Percentiles rank a stretch among this genome's conserved stretches.
Conservation (phyloP, 2,329 filamentous ascomycete species). For the Aureobasidium musti region DNA sequence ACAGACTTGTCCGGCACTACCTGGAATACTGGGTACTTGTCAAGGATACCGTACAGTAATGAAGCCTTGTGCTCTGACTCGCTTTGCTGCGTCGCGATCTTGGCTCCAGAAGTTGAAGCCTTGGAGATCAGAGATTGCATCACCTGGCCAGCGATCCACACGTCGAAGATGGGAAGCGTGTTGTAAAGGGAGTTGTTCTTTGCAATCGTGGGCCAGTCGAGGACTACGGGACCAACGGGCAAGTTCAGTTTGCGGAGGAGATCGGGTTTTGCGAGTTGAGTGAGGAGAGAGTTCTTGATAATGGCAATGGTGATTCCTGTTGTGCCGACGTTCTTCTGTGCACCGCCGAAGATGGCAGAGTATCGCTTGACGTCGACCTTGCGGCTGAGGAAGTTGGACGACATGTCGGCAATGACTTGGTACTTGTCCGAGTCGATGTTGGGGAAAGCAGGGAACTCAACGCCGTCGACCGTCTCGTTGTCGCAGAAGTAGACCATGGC, state of each 20-base stretch:
- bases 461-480: constrained; percentile 92
- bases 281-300: constrained; percentile 76
- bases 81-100: constrained; percentile 74
- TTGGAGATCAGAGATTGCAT: constrained; percentile 70
- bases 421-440: constrained; percentile 61
- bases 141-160: constrained; percentile 88
- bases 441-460: constrained; percentile 81
- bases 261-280: constrained; percentile 64
- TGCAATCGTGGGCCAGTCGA: constrained; percentile 80
- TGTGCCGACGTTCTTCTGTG: constrained; percentile 90
- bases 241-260: constrained; percentile 73
- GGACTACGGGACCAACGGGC: constrained; percentile 74
- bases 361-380: constrained; percentile 76
- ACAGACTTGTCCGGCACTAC: constrained; percentile 74
- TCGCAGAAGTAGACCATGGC: constrained; percentile 86
- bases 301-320: constrained; percentile 86
- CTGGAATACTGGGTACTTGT: constrained; percentile 72
- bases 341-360: constrained; percentile 82
- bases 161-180: constrained; percentile 91
- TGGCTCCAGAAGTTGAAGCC: constrained; percentile 53
- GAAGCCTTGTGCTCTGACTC: constrained; percentile 73
- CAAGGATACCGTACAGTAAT: constrained; percentile 74
- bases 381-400: constrained; percentile 86
- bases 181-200: constrained; percentile 98
- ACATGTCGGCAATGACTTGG: constrained; percentile 88